Conservation (phyloP, 305 asterid genomes). For the Fraxinus sp. region DNA sequence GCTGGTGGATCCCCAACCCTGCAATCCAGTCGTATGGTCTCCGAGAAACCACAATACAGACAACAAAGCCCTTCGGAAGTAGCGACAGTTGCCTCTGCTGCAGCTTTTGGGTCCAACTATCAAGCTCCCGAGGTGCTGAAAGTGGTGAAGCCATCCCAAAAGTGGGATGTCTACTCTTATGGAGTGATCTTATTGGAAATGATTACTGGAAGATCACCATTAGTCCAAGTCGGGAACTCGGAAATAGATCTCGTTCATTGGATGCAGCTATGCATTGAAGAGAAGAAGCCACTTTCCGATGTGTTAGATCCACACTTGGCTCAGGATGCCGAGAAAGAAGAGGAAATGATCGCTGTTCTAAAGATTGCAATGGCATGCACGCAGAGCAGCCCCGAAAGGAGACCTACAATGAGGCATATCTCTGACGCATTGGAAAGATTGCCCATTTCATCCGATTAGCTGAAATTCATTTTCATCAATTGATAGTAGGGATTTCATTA, state of each 20-base stretch:
- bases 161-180: constrained; percentile 84
- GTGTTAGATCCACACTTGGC: constrained; percentile 62
- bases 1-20: constrained; percentile 69
- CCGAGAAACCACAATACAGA: constrained; percentile 46
- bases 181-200: constrained; percentile 81
- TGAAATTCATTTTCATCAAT: background rate
- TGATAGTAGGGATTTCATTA: background rate
- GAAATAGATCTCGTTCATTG: constrained; percentile 73
- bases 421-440: constrained; percentile 63
- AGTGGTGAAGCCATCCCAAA: constrained; percentile 78
- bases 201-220: constrained; percentile 63
- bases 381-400: constrained; percentile 57
- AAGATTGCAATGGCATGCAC: constrained; percentile 87
- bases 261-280: constrained; percentile 85
- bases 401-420: constrained; percentile 80
- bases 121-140: constrained; percentile 88
- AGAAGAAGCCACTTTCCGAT: constrained; percentile 72
- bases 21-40: constrained; percentile 55
- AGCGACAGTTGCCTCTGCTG: constrained; percentile 45
- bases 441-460: constrained; percentile 18
- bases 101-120: constrained; percentile 50
- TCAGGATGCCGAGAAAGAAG: constrained; percentile 69
- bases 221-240: constrained; percentile 54
- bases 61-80: constrained; percentile 56
- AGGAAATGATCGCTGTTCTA: constrained; percentile 70